Conservation (phyloP, 1,284 basidiomycete species). For the Trichosporon sp. region DNA sequence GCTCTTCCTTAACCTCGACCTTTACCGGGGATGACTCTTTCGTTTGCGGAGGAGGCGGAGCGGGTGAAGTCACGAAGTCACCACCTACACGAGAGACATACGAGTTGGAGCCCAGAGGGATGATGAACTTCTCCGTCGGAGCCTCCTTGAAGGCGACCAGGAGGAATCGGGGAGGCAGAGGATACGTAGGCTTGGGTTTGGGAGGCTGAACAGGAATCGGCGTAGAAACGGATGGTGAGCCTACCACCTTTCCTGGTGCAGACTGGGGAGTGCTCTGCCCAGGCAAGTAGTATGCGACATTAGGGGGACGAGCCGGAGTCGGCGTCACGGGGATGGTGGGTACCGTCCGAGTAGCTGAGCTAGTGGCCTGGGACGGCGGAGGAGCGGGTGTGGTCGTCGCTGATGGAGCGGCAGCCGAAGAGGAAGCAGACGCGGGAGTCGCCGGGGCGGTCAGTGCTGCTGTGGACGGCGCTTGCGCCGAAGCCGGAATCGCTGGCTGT, state of each 20-base stretch:
- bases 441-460: not conserved
- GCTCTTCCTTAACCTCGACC: not conserved
- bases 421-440: too few species aligned
- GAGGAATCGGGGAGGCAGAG: constrained; percentile 48
- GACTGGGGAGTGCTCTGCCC: constrained; percentile 13
- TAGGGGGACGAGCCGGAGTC: not conserved
- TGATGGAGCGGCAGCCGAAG: too few species aligned
- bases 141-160: constrained; percentile 51
- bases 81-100: constrained; percentile 50
- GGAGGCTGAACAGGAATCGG: constrained; percentile 28
- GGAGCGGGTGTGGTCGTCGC: not conserved
- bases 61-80: constrained; percentile 41
- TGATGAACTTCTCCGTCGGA: constrained; percentile 49
- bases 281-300: not conserved
- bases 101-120: constrained; percentile 45
- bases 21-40: not conserved
- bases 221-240: not conserved
- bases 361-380: not conserved
- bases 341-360: not conserved
- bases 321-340: constrained; percentile 10
- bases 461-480: not conserved
- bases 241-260: not conserved
- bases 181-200: constrained; percentile 29
- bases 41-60: constrained; percentile 21
- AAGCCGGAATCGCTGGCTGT: not conserved